Conservation (phyloP, 495 filamentous ascomycete genomes). For the Astrothelium subdiscretum region DNA sequence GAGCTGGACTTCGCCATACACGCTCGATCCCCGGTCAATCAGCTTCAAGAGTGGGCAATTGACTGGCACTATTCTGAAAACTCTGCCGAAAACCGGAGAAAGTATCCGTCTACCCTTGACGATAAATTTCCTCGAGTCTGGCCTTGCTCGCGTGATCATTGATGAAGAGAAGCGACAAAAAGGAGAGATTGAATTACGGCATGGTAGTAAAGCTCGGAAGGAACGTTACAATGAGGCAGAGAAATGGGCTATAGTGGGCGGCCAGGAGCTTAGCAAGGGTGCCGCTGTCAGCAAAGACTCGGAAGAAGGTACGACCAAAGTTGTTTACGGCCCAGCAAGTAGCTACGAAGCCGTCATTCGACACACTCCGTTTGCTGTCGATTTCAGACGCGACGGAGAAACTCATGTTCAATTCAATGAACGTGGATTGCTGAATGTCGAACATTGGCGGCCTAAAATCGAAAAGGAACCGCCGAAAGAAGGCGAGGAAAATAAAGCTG, state of each 20-base stretch:
- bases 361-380: slow-evolving; percentile 68
- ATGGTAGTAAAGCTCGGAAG: slow-evolving; percentile 74
- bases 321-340: slow-evolving; percentile 68
- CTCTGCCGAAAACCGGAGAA: slow-evolving; percentile 45
- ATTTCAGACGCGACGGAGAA: slow-evolving; percentile 71
- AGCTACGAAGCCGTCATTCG: slow-evolving; percentile 70
- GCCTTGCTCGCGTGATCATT: slow-evolving; percentile 71
- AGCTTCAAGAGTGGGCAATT: slow-evolving; percentile 70
- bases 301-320: slow-evolving; percentile 55
- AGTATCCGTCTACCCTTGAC: slow-evolving; percentile 69
- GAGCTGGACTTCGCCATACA: slow-evolving; percentile 73
- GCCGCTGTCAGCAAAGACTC: slow-evolving; percentile 48
- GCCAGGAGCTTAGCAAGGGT: slow-evolving; percentile 53
- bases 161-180: slow-evolving; percentile 86
- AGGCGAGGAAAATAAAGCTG: slow-evolving; percentile 35
- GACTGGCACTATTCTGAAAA: slow-evolving; percentile 68
- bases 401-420: slow-evolving; percentile 85
- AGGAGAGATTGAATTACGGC: slow-evolving; percentile 76
- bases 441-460: slow-evolving; percentile 88
- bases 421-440: slow-evolving; percentile 74
- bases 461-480: slow-evolving; percentile 51
- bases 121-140: slow-evolving; percentile 79
- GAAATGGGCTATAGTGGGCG: slow-evolving; percentile 77
- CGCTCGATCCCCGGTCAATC: slow-evolving; percentile 56
- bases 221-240: slow-evolving; percentile 87